Conservation (phyloP, 306 rosid species). For the Vigna mungo region DNA sequence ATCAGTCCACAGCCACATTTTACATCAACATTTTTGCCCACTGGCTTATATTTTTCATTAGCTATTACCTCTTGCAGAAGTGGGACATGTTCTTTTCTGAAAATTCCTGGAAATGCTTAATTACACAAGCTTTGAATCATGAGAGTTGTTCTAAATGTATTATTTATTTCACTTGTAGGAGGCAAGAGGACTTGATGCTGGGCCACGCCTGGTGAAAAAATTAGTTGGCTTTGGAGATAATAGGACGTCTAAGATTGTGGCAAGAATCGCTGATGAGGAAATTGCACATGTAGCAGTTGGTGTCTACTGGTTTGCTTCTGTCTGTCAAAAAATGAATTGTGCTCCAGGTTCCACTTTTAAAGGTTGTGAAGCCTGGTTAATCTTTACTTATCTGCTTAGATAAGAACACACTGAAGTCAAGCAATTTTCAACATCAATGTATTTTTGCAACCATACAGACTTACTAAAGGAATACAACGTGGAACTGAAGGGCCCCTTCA, state of each 20-base stretch:
- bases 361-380: conserved; percentile 58
- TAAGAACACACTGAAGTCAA: conserved; percentile 27
- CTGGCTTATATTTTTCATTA: conserved; percentile 10
- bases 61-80: conserved; percentile 2
- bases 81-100: neutral
- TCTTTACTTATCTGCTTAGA: conserved; percentile 33
- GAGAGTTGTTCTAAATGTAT: conserved; percentile 29
- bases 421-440: conserved; percentile 20
- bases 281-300: conserved; percentile 98
- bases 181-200: conserved; percentile 99
- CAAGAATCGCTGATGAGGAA: conserved; percentile 94
- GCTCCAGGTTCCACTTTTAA: conserved; percentile 78
- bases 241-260: conserved; percentile 78
- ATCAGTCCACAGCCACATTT: neutral
- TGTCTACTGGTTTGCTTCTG: conserved; percentile 75
- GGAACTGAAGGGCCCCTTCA: conserved; percentile 90
- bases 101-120: neutral
- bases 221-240: conserved; percentile 89
- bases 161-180: conserved; percentile 61
- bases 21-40: neutral
- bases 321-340: conserved; percentile 73
- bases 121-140: neutral
- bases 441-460: conserved; percentile 59
- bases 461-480: conserved; percentile 80
- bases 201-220: conserved; percentile 86